Evolutionary conservation across 768 basidiomycete genomes (phyloP), one percentile per base, ranked within the genome.

Genomic region (Phylloporus sp.): DNA sequence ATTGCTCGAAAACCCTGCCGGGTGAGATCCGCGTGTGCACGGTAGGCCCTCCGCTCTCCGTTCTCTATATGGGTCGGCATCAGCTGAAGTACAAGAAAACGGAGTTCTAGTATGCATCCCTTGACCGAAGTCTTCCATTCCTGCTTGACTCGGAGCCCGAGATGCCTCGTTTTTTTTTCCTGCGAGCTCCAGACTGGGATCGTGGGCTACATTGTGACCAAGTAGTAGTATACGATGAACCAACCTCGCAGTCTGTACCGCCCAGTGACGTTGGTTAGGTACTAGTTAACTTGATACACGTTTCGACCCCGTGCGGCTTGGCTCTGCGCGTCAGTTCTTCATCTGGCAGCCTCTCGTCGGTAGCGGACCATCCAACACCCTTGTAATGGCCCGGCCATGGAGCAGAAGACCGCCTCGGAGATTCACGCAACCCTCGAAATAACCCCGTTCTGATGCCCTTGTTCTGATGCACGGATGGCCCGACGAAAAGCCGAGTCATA

Each of bases 121-220:
- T 47, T 42, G 56, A 26, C 36, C 36, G 15, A 26, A 26, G 28
- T 11, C 44, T 54, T 64, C 55, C 55, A 57, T 61, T 62, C 23
- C 35, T 29, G 23, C 22, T 13, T 4, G 23, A 26, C 36, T 29
- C 28, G 40, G 34, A n/a, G 42, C 12, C 18, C 38, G 23, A 15
- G 1, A n/a, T 23, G 52, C 38, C 50, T 55, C 58, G 5, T 51
- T 54, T 47, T 35, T 23, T n/a, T 20, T 23, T n/a, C n/a, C 24
- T 36, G 35, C 46, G 16, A 9, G 31, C 31, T n/a, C n/a, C n/a
- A n/a, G n/a, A n/a, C n/a, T n/a, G n/a, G n/a, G n/a, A n/a, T n/a
- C n/a, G n/a, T n/a, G 32, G 32, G 32, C 32, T 34, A 6, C 32
- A 34, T n/a, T n/a, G n/a, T n/a, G n/a, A n/a, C n/a, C n/a, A n/a